These are phyloP conservation scores for Cladosporium oxysporum DNA, from an alignment of 2,329 filamentous ascomycete species.

Conservation along the genomic window DNA sequence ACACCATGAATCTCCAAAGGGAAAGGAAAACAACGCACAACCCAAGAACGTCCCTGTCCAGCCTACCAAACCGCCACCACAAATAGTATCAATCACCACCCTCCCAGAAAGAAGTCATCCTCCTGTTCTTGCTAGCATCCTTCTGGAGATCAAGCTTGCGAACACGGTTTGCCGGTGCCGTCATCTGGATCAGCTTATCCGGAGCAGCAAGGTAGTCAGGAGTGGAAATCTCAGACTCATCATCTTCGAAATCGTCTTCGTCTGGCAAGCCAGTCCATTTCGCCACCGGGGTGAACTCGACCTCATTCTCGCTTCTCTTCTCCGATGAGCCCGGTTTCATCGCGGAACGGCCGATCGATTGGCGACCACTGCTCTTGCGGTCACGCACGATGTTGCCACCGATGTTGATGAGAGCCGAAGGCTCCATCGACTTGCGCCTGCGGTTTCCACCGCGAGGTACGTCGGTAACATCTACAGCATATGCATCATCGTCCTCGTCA, in stretches of 20 bases:
- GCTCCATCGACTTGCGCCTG: conserved; percentile 42
- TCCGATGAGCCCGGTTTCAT: conserved; percentile 27
- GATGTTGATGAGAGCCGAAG: conserved; percentile 34
- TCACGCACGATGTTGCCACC: conserved; percentile 37
- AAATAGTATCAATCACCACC: neutral
- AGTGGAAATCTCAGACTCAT: conserved; percentile 33
- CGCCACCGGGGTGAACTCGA: conserved; percentile 20
- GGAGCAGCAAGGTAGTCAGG: conserved; percentile 35
- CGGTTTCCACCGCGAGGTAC: conserved; percentile 35
- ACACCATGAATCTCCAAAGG: neutral
- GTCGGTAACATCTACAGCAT: conserved; percentile 38
- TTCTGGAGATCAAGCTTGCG: conserved; percentile 33
- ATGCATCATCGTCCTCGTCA: conserved; percentile 36
- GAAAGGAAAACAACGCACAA: neutral
- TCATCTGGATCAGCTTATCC: conserved; percentile 36
- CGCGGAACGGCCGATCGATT: conserved; percentile 30
- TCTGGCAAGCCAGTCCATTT: conserved; percentile 29
- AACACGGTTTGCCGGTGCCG: conserved; percentile 38
- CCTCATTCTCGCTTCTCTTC: neutral
- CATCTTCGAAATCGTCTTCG: conserved; percentile 30
- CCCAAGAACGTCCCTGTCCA: neutral
- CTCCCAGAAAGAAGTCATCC: conserved; percentile 32
- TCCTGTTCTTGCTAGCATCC: conserved; percentile 31
- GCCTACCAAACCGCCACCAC: neutral
- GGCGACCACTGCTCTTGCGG: conserved; percentile 35